phyloP scores from a whole-genome alignment of 2,329 filamentous ascomycete species.

The Fusarium piperis region DNA sequence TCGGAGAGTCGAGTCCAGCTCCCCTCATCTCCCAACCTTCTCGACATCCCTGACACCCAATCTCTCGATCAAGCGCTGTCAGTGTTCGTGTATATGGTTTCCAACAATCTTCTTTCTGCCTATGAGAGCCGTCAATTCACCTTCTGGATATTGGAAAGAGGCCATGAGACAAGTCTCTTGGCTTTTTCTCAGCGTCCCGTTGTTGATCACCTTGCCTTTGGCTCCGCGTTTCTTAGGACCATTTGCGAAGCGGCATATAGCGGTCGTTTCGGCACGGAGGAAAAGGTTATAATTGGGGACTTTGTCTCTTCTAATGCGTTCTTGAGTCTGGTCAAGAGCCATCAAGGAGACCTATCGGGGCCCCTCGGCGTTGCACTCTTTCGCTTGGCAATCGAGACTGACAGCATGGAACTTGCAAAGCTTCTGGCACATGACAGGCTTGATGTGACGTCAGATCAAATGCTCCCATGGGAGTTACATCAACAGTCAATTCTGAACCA shows the following conservation, averaged over 20 bases:
- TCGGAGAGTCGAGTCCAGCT: no score
- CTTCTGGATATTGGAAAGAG: background rate
- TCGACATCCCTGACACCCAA: background rate
- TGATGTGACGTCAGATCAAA: background rate
- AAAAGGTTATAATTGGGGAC: background rate
- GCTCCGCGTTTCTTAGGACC: background rate
- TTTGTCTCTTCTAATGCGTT: background rate
- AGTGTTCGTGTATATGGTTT: background rate
- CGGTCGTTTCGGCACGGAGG: accelerated
- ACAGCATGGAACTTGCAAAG: background rate
- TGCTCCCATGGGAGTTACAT: accelerated
- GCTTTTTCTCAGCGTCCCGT: background rate
- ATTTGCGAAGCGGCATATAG: background rate
- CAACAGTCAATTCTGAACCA: background rate
- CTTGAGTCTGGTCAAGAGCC: background rate
- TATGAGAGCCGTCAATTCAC: background rate
- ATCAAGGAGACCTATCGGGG: background rate
- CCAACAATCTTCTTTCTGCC: background rate
- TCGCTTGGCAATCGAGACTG: background rate
- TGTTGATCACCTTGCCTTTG: background rate
- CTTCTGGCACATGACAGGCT: background rate
- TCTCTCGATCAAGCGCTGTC: background rate
- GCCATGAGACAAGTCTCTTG: background rate
- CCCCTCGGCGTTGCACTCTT: background rate
- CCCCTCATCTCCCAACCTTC: background rate